Conservation (phyloP, 345 rosid species). For the Alliaria petiolata region DNA sequence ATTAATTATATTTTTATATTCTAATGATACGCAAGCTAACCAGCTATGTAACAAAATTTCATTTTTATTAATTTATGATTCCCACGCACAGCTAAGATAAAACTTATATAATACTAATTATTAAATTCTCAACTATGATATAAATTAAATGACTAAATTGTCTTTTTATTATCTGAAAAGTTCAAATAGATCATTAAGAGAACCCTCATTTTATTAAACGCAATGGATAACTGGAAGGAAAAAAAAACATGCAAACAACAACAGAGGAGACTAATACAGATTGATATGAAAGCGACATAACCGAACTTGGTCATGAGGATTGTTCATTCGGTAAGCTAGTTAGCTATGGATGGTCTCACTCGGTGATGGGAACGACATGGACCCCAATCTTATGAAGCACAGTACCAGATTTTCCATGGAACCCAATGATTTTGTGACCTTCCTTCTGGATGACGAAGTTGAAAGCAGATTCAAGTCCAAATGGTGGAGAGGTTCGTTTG, state of each 20-base stretch:
- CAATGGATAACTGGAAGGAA: neutral
- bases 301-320: neutral
- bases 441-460: neutral
- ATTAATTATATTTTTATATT: too few species aligned
- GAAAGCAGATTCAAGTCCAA: neutral
- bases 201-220: neutral
- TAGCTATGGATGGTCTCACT: neutral
- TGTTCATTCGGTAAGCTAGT: neutral
- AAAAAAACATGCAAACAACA: neutral
- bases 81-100: too few species aligned
- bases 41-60: too few species aligned
- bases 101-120: too few species aligned
- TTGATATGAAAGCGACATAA: neutral
- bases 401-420: constrained; percentile 16
- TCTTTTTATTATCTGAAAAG: neutral
- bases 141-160: too few species aligned
- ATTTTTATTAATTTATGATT: too few species aligned
- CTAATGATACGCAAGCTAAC: too few species aligned
- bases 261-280: neutral
- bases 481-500: neutral
- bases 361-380: neutral
- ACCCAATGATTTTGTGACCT: neutral
- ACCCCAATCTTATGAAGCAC: constrained; percentile 10
- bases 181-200: too few species aligned
- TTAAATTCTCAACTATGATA: too few species aligned